phyloP scores from a whole-genome alignment of 352 stramenopile genomes.

The Lagenidium sp. region DNA sequence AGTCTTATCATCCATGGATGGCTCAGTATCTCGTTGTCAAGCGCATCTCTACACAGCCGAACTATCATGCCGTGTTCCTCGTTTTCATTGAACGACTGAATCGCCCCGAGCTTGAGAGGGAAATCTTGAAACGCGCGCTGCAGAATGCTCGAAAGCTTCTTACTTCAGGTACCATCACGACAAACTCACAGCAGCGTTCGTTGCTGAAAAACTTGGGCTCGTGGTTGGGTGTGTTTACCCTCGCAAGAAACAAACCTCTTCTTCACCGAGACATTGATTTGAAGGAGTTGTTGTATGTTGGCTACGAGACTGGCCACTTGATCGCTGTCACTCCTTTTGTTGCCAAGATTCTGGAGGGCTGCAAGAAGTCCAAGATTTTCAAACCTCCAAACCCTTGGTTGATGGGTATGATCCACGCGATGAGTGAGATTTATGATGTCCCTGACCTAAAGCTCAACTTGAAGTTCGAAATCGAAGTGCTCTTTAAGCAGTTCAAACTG shows the following conservation, averaged over 20 bases:
- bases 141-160: conserved; percentile 95
- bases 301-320: conserved; percentile 93
- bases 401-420: conserved; percentile 98
- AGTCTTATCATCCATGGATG: conserved; percentile 95
- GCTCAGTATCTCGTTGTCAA: conserved; percentile 99
- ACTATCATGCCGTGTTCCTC: conserved; percentile 98
- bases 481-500: conserved; percentile 98
- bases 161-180: conserved; percentile 97
- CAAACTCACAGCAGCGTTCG: conserved; percentile 95
- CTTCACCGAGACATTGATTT: conserved; percentile 97
- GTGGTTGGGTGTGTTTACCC: conserved; percentile 97
- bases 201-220: conserved; percentile 98
- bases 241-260: conserved; percentile 96
- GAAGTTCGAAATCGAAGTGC: conserved; percentile 99
- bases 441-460: conserved; percentile 99
- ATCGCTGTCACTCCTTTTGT: conserved; percentile 98
- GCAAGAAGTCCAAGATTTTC: conserved; percentile 97
- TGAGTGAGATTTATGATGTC: conserved; percentile 97
- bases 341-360: conserved; percentile 97
- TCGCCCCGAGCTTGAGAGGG: conserved; percentile 85
- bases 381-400: conserved; percentile 98
- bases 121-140: conserved; percentile 94
- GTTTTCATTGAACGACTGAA: conserved; percentile 97
- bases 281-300: conserved; percentile 97
- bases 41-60: conserved; percentile 97